These are phyloP conservation scores for Isatis tinctoria DNA, from an alignment of 345 rosid genomes.

Conservation along the genomic window DNA sequence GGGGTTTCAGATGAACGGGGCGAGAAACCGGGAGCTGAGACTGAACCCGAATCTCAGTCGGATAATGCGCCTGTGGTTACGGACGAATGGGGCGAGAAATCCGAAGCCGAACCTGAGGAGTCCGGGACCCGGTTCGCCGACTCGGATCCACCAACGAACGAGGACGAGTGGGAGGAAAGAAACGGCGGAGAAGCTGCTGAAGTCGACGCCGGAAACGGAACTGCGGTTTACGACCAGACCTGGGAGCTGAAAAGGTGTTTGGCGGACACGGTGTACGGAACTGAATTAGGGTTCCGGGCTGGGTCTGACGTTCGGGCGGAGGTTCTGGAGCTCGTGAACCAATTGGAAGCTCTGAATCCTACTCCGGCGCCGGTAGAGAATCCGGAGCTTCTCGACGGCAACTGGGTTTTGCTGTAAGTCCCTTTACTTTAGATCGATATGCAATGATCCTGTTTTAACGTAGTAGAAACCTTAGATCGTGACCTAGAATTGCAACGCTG, in stretches of 20 bases:
- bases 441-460: not conserved
- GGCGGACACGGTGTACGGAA: constrained; percentile 79
- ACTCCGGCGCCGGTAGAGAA: constrained; percentile 66
- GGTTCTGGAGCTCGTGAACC: constrained; percentile 80
- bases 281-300: constrained; percentile 76
- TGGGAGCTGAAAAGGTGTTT: constrained; percentile 73
- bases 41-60: constrained; percentile 22
- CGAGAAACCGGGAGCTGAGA: constrained; percentile 38
- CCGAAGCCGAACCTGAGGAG: constrained; percentile 34
- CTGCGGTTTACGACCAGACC: constrained; percentile 24
- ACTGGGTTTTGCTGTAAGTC: constrained; percentile 91
- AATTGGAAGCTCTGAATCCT: constrained; percentile 80
- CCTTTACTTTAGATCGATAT: not conserved
- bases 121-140: constrained; percentile 47
- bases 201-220: constrained; percentile 43
- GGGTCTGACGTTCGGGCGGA: constrained; percentile 73
- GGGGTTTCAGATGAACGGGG: constrained; percentile 63
- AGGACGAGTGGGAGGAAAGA: constrained; percentile 77
- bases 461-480: not conserved
- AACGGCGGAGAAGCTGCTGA: constrained; percentile 19
- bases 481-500: not conserved
- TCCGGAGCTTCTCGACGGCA: constrained; percentile 68
- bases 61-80: constrained; percentile 24
- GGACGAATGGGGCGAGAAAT: constrained; percentile 89
- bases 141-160: constrained; percentile 69